phyloP scores from a whole-genome alignment of 768 basidiomycete species.

The Boletus pseudo-olivaceus region DNA sequence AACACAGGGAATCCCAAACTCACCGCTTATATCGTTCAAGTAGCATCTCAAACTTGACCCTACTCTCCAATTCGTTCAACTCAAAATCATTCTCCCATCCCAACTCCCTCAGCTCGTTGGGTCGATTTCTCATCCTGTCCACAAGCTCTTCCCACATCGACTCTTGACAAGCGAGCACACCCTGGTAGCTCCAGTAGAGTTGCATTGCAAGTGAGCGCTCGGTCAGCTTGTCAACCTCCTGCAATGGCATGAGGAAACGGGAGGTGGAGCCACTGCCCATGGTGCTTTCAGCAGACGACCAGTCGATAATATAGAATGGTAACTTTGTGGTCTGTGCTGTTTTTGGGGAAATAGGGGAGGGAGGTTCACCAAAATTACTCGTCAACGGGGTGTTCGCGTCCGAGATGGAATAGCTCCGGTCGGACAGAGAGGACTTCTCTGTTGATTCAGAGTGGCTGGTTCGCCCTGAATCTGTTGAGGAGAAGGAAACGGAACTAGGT shows the following conservation, averaged over 20 bases:
- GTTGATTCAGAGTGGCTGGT: slow-evolving; percentile 35
- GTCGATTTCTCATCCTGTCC: slow-evolving; percentile 56
- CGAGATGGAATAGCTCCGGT: slow-evolving; percentile 27
- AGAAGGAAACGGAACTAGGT: slow-evolving; percentile 50
- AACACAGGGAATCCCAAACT: slow-evolving; percentile 18
- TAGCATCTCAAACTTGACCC: slow-evolving; percentile 57
- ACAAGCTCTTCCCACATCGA: slow-evolving; percentile 76
- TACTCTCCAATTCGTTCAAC: slow-evolving; percentile 50
- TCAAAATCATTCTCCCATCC: slow-evolving; percentile 75
- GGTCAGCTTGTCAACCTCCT: slow-evolving; percentile 44
- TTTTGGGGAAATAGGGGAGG: slow-evolving; percentile 18
- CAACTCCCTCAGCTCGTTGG: slow-evolving; percentile 48
- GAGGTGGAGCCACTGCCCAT: slow-evolving; percentile 30
- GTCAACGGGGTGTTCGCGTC: slow-evolving; percentile 24
- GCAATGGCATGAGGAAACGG: slow-evolving; percentile 36
- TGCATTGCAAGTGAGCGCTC: slow-evolving; percentile 70
- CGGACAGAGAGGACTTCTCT: slow-evolving; percentile 30
- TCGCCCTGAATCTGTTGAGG: slow-evolving; percentile 41
- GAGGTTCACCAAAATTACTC: slow-evolving; percentile 15
- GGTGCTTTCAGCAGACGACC: slow-evolving; percentile 43
- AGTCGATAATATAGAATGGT: slow-evolving; percentile 45
- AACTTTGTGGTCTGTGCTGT: slow-evolving; percentile 11
- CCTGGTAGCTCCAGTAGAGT: slow-evolving; percentile 58
- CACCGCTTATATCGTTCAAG: slow-evolving; percentile 56
- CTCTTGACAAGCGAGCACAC: slow-evolving; percentile 63